Evolutionary conservation across 306 rosid species (phyloP), one percentile per base, ranked within the genome.

Genomic region (Rosa chinensis): DNA sequence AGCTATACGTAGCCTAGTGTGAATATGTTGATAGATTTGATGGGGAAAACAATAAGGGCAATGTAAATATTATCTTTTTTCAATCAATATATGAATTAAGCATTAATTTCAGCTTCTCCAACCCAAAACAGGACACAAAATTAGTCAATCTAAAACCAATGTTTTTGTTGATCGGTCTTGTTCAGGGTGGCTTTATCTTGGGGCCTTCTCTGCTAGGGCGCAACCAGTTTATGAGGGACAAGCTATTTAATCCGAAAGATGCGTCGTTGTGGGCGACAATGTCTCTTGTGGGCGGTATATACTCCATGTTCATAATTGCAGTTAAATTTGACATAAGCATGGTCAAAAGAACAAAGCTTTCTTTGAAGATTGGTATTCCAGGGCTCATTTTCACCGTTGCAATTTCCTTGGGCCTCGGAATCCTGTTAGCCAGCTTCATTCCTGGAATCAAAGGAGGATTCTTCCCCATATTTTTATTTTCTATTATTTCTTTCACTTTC

Each of bases 191-290:
- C 67, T 64, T 82, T 23, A 52, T 85, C 9, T 67, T 82, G 42
- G 88, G 88, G 64, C 85, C 85, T 1, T 81, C 83, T 21, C 25
- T 53, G 63, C 8, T 85, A n/a, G 85, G 85, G 61, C 66, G 42
- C 13, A 50, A 17, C 25, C 5, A 63, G 3, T 5, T 20, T 5
- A 6, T 62, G 20, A 59, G 12, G 18, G 42, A 39, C 17, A 43
- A 8, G 23, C 21, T 80, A 14, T 72, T 43, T 66, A 63, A 28
- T 11, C 21, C 2, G 14, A 53, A 66, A 59, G 68, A 73, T 25
- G 12, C 16, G 18, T 10, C 35, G 4, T 20, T 82, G 17, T 40
- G 80, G 18, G 75, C 20, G 43, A 59, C 77, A 32, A 0, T 75
- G 40, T 56, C 82, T 16, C 1, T 55, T 1, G 0, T 79, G 13